These are phyloP conservation scores for Jasminum sambac DNA, from an alignment of 257 asterid species.

Conservation along the genomic window DNA sequence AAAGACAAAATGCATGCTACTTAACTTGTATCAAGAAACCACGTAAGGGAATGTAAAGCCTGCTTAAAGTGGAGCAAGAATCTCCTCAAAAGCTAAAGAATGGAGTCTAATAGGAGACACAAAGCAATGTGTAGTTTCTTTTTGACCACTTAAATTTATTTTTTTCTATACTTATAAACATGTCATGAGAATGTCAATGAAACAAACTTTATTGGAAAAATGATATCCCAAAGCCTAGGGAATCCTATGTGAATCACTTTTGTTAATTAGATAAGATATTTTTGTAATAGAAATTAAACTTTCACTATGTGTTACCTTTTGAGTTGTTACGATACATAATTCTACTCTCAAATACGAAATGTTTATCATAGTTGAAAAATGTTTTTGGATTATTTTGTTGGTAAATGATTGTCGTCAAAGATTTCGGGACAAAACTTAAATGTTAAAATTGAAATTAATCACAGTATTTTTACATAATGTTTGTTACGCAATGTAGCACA, in stretches of 20 bases:
- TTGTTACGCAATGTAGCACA: too few species aligned
- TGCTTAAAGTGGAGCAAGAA: slow-evolving; percentile 71
- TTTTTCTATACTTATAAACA: slow-evolving; percentile 35
- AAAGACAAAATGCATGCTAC: slow-evolving; percentile 19
- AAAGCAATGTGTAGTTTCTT: slow-evolving; percentile 58
- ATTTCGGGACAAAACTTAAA: too few species aligned
- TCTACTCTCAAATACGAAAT: too few species aligned
- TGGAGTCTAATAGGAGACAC: slow-evolving; percentile 73
- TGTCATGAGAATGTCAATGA: slow-evolving; percentile 61
- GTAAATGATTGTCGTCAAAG: too few species aligned
- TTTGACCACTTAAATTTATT: slow-evolving; percentile 49
- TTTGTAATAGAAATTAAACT: slow-evolving; percentile 21
- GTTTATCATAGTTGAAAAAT: too few species aligned
- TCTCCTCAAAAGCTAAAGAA: slow-evolving; percentile 81
- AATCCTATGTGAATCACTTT: slow-evolving; percentile 70
- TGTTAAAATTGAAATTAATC: too few species aligned
- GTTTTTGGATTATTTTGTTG: too few species aligned
- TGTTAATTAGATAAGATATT: slow-evolving; percentile 12
- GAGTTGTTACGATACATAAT: neutral
- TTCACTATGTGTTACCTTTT: neutral
- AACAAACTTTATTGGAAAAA: slow-evolving; percentile 33
- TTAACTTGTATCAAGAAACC: slow-evolving; percentile 36
- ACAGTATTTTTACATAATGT: too few species aligned
- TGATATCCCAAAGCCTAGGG: slow-evolving; percentile 49
- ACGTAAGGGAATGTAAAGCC: slow-evolving; percentile 59